These are phyloP conservation scores for Hypoxylon sp. DNA, from an alignment of 2,329 filamentous ascomycete genomes.

Conservation along the genomic window DNA sequence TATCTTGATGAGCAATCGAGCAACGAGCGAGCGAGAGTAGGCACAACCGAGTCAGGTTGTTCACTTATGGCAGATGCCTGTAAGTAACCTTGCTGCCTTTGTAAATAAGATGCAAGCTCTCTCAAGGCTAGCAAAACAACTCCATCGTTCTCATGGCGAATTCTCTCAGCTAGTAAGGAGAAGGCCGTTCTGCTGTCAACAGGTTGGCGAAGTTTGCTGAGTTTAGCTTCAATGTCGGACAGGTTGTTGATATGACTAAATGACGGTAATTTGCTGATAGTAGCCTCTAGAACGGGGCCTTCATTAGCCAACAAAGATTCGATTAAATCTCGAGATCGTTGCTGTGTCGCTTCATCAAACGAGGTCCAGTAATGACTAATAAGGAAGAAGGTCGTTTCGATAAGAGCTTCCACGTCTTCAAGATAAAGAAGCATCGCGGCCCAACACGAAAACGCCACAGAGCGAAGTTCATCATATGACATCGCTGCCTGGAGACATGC, in stretches of 20 bases:
- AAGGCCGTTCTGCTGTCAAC: conserved; percentile 78
- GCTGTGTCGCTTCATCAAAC: conserved; percentile 74
- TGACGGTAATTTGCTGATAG: conserved; percentile 83
- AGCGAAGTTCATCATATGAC: conserved; percentile 79
- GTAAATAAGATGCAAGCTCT: conserved; percentile 83
- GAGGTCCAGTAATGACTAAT: conserved; percentile 83
- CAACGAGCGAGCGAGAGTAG: conserved; percentile 80
- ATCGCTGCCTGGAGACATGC: conserved; percentile 92
- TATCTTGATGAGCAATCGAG: conserved; percentile 90
- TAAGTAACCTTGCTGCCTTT: conserved; percentile 80
- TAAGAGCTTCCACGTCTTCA: conserved; percentile 82
- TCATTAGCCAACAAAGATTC: conserved; percentile 76
- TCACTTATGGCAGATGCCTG: conserved; percentile 86
- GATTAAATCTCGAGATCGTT: conserved; percentile 74
- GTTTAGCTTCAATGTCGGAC: conserved; percentile 74
- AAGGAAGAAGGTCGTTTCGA: conserved; percentile 92
- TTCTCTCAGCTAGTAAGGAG: conserved; percentile 78
- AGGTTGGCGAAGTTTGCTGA: conserved; percentile 75
- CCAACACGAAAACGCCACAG: conserved; percentile 88
- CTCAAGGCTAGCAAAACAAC: conserved; percentile 86
- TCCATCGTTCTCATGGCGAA: conserved; percentile 85
- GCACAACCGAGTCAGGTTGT: conserved; percentile 82
- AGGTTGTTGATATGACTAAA: conserved; percentile 79
- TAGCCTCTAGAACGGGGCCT: conserved; percentile 71
- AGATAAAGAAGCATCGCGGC: conserved; percentile 81